Conservation (phyloP, 768 basidiomycete species). For the Cyclocybe cylindracea region DNA sequence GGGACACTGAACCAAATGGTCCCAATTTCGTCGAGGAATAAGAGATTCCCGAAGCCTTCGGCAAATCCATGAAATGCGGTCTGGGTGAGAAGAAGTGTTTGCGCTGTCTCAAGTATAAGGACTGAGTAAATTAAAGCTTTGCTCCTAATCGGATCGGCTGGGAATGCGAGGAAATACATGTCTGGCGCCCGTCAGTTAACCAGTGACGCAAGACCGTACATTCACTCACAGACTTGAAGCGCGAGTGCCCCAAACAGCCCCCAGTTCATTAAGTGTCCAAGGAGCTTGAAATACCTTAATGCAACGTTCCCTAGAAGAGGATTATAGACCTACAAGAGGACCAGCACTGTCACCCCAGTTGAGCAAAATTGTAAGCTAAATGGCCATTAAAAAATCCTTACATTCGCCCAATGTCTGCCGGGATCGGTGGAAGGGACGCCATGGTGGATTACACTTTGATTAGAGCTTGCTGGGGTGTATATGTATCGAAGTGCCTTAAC, state of each 20-base stretch:
- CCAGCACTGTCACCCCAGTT: too few relatives aligned
- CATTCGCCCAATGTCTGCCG: too few relatives aligned
- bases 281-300: too few relatives aligned
- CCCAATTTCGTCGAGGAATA: neutral
- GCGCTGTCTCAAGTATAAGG: slow-evolving; percentile 1
- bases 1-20: neutral
- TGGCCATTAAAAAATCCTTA: too few relatives aligned
- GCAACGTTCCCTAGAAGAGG: too few relatives aligned
- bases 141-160: slow-evolving; percentile 1
- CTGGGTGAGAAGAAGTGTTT: slow-evolving; percentile 4
- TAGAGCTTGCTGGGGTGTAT: too few relatives aligned
- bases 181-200: neutral
- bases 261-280: slow-evolving; percentile 6
- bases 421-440: too few relatives aligned
- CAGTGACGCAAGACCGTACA: neutral
- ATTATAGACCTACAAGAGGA: too few relatives aligned
- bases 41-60: slow-evolving; percentile 4
- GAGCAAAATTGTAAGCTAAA: too few relatives aligned
- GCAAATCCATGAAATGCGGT: slow-evolving; percentile 10
- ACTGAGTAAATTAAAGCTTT: slow-evolving; percentile 3
- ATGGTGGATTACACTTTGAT: too few relatives aligned
- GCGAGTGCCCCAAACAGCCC: slow-evolving; percentile 8
- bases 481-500: too few relatives aligned
- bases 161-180: slow-evolving; percentile 14
- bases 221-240: slow-evolving; percentile 9